Evolutionary conservation across 1,284 basidiomycete genomes (phyloP), one percentile per base, ranked within the genome.

Genomic region (Megacollybia platyphylla): DNA sequence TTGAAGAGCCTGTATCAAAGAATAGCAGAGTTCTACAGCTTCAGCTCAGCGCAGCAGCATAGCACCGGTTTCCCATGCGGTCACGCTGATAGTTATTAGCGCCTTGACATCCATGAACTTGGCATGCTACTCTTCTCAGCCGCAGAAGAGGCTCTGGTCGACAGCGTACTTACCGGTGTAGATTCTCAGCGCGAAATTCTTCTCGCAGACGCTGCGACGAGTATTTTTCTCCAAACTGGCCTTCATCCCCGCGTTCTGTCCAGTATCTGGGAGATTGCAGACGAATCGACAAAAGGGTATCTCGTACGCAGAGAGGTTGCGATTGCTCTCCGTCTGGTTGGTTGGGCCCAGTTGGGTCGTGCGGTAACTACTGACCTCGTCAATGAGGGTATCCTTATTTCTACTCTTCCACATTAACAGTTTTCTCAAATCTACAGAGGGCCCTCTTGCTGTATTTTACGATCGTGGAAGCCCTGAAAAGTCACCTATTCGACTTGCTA

Each of bases 211-310:
- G 61, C 63, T 30, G 70, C 68, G 10, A 61, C 71, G 34, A 64
- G 67, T 24, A 59, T 71, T 48, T 61, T 73, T 45, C 55, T 61
- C 5, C 58, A 62, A 18, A 66, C 68, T 11, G 58, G 58, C 35
- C 58, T 74, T n/a, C 58, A 70, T 9, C 66, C 67, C 10, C 52
- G 59, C 37, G 57, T 61, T 29, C 65, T 82, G 30, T 76, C 76
- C 15, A 67, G 74, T 54, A 68, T 82, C 48, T 82, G 79, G 79
- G 64, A 70, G 1, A 49, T 79, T 30, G 68, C 75, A 10, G 79
- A 82, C 59, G 65, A 64, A 7, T 70, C 71, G 13, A 72, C 73
- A 55, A 71, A 67, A 40, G 75, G 74, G 1, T 71, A 70, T 55
- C 56, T 82, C 40, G 69, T 67, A 24, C 59, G 61, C 27, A 67